Evolutionary conservation across 495 filamentous ascomycete species (phyloP), one percentile per base, ranked within the genome.

Genomic region (Penicillium flavigenum): DNA sequence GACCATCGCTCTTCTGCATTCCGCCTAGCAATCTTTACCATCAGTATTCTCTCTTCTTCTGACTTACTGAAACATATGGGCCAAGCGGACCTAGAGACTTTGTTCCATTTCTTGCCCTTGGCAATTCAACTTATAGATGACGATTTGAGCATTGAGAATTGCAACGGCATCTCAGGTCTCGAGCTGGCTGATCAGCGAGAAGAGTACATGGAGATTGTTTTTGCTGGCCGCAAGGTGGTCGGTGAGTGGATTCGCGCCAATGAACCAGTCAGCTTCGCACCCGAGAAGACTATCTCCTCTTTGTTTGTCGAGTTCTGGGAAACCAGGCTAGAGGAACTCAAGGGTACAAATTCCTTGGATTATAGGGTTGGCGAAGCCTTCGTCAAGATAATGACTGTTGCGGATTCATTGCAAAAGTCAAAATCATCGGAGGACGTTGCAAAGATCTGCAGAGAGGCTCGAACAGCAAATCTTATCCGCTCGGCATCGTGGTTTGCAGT

Each of bases 1-100:
- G 77, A 78, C 49, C 89, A 88, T 2, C 83, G 83, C 20, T 91
- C 91, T 1, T 75, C 82, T 51, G 83, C 89, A 17, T 82, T 92
- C 31, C 79, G 94, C 48, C 86, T 95, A 74, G 82, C 86, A 17
- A 70, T 83, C 43, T 96, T 89, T 69, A 80, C 81, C 0, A 73
- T 78, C 14, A 79, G 76, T 48, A 63, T 92, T 12, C 57, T 93
- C 14, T 72, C 70, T 22, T 67, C 54, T 8, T 60, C 67, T 24
- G 59, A 74, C 12, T 29, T 76, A 11, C 54, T 60, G 11, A 44
- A 56, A 22, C 49, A 70, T n/a, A 59, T 79, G 17, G 64, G 65
- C 43, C 41, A 51, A 7, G 68, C 72, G 11, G 63, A 71, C 31
- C 63, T 74, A 8, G 64, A 74, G 26, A 72, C 67, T 9, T 51